A percentile compares a stretch with the other conserved stretches of the same genome.
Conservation (phyloP, 306 rosid species). For the Bauhinia variegata region DNA sequence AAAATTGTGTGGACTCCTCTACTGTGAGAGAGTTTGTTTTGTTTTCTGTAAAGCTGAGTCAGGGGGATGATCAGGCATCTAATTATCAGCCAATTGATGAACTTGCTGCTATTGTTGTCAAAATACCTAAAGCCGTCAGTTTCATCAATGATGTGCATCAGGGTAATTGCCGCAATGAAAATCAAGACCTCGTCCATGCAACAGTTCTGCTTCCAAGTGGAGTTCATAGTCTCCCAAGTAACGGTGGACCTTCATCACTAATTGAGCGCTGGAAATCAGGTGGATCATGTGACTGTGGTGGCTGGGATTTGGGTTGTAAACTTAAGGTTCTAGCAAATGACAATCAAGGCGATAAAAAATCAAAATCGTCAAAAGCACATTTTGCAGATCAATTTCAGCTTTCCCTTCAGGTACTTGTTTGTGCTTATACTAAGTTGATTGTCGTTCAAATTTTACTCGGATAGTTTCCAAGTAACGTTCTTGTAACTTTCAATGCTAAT, state of each 20-base stretch:
- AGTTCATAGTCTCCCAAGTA: slow-evolving; percentile 82
- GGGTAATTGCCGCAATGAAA: slow-evolving; percentile 31
- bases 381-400: slow-evolving; percentile 62
- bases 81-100: slow-evolving; percentile 79
- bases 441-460: slow-evolving; percentile 9
- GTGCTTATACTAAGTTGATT: slow-evolving; percentile 18
- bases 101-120: slow-evolving; percentile 85
- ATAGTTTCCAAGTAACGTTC: slow-evolving; percentile 25
- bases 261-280: slow-evolving; percentile 95
- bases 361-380: slow-evolving; percentile 48
- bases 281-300: slow-evolving; percentile 97
- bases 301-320: slow-evolving; percentile 98
- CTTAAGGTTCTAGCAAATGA: slow-evolving; percentile 64
- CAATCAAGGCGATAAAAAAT: slow-evolving; percentile 44
- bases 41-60: slow-evolving; percentile 67
- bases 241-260: slow-evolving; percentile 94
- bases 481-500: slow-evolving; percentile 35
- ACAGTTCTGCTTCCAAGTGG: slow-evolving; percentile 92
- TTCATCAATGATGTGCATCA: slow-evolving; percentile 32
- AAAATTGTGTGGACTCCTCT: slow-evolving; percentile 38
- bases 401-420: slow-evolving; percentile 67
- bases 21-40: slow-evolving; percentile 71
- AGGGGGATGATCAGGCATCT: slow-evolving; percentile 55
- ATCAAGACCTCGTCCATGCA: slow-evolving; percentile 45
- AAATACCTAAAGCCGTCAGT: slow-evolving; percentile 50